These are phyloP conservation scores for Cyclotella cryptica DNA, from an alignment of 108 stramenopile genomes.

Conservation along the genomic window DNA sequence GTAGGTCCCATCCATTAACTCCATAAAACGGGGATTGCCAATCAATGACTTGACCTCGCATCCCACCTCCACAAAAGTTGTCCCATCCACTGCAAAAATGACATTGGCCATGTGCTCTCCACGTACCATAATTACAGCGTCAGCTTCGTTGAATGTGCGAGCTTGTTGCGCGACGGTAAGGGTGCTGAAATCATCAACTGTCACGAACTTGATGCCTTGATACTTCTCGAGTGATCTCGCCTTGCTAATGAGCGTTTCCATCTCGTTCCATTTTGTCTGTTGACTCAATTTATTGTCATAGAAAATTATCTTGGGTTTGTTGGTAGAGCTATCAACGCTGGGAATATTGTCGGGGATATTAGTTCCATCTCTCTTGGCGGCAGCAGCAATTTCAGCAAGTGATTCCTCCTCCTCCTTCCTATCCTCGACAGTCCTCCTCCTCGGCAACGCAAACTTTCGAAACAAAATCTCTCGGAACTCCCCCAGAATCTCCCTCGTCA, in stretches of 20 bases:
- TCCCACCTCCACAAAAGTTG: conserved; percentile 50
- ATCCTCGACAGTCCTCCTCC: conserved; percentile 30
- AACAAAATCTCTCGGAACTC: conserved; percentile 43
- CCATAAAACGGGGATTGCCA: conserved; percentile 45
- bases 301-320: conserved; percentile 42
- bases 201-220: conserved; percentile 39
- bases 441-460: conserved; percentile 39
- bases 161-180: conserved; percentile 50
- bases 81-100: conserved; percentile 52
- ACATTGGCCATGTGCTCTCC: conserved; percentile 49
- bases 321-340: neutral
- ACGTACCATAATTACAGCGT: conserved; percentile 53
- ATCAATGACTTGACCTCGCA: conserved; percentile 39
- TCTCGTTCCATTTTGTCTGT: conserved; percentile 40
- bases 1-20: conserved; percentile 43
- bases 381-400: neutral
- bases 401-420: conserved; percentile 6
- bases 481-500: conserved; percentile 34
- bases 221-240: conserved; percentile 40
- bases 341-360: neutral
- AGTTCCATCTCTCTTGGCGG: conserved; percentile 5
- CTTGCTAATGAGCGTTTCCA: conserved; percentile 43
- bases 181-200: conserved; percentile 35
- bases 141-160: conserved; percentile 41
- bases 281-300: conserved; percentile 45